phyloP scores from a whole-genome alignment of 106 monocot genomes.

The Agapanthus africanus region DNA sequence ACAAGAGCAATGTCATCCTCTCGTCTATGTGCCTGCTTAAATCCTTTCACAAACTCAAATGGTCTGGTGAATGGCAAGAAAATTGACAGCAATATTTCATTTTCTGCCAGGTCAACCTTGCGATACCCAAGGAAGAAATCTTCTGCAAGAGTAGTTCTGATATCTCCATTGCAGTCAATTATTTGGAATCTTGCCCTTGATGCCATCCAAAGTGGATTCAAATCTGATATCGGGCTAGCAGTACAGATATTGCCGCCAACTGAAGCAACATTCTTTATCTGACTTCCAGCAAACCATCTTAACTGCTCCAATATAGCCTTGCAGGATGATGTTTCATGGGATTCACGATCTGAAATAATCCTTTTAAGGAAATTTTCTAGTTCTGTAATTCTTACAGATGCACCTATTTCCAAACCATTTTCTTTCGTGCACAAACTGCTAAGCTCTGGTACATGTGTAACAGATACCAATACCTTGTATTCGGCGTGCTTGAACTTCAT shows the following conservation, averaged over 20 bases:
- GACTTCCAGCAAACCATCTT: conserved; percentile 96
- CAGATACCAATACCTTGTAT: conserved; percentile 54
- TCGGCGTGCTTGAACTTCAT: conserved; percentile 72
- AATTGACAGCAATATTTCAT: conserved; percentile 73
- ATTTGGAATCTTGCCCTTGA: conserved; percentile 57
- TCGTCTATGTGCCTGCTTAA: conserved; percentile 87
- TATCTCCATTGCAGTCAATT: conserved; percentile 49
- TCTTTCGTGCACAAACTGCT: conserved; percentile 45
- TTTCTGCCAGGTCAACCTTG: conserved; percentile 56
- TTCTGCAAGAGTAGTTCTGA: conserved; percentile 50
- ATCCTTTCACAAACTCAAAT: conserved; percentile 93
- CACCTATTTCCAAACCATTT: conserved; percentile 79
- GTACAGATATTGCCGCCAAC: conserved; percentile 96
- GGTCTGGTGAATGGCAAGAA: conserved; percentile 76
- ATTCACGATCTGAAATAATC: conserved; percentile 31
- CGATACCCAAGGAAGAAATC: conserved; percentile 89
- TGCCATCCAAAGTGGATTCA: conserved; percentile 97
- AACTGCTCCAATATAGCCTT: conserved; percentile 72
- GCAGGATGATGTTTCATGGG: conserved; percentile 70
- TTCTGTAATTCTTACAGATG: conserved; percentile 68
- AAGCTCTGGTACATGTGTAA: conserved; percentile 70
- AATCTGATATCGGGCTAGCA: conserved; percentile 97
- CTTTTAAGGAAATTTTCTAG: conserved; percentile 60
- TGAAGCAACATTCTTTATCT: conserved; percentile 92
- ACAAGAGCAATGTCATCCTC: conserved; percentile 99